Base-by-base conservation (phyloP, 2,329 filamentous ascomycete genomes). In the Huntiella abstrusa region DNA sequence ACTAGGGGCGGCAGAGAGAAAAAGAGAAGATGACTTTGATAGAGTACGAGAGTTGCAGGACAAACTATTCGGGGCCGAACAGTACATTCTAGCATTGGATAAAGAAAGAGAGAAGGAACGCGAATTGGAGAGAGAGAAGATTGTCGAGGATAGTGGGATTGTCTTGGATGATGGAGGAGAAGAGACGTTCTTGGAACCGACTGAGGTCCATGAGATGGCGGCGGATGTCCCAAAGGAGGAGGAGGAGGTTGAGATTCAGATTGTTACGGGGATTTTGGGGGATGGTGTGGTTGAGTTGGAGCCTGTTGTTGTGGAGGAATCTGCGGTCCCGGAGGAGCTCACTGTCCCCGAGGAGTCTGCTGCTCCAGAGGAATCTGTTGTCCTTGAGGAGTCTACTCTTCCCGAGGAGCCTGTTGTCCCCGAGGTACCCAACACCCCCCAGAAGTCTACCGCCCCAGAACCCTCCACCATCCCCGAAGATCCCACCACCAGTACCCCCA, bases 191-290 rank as follows among this genome's bases (percentile, higher is more conserved):
- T 12, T 15, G 4, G 41, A 43, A 17, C n/a, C 33, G 6, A 15
- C 13, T 6, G 41, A 43, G 22, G 33, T 47, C 5, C 45, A 47
- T 38, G 39, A 47, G 22, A 43, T 47, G 39, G 39, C 34, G 5
- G 39, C 28, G 13, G 45, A 38, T 13, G 33, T 19, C 8, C 39
- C 40, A 6, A 11, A 15, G n/a, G 15, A 15, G n/a, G 16, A 19
- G 15, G 37, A 16, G 11, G 6, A 12, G 16, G 37, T 19, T 1
- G 16, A 40, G 3, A 19, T 17, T 10, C 16, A 16, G 3, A 22
- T 12, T 40, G 37, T 37, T 37, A 13, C 35, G 6, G 35, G 37
- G 4, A 12, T 16, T 40, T 12, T 28, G 22, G 22, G 22, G 8
- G 22, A 28, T 28, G 22, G 22, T 3, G 22, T 28, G 22, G 22